Conservation (phyloP, 345 rosid species). For the Raphanus raphanistrum region DNA sequence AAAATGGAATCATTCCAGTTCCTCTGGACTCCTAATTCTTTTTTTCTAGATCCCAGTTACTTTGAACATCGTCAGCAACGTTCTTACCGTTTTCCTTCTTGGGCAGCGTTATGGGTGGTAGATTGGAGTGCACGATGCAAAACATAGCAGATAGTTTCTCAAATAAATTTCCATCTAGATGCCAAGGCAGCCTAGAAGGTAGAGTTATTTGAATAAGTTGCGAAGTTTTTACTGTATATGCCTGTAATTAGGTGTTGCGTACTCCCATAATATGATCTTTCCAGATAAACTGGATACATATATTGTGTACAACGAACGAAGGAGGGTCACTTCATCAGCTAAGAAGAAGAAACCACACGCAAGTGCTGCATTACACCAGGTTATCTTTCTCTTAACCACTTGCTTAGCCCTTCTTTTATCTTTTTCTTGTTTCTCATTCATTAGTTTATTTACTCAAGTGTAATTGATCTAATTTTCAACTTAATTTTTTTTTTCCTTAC, state of each 20-base stretch:
- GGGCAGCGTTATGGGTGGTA: slow-evolving; percentile 75
- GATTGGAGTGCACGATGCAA: slow-evolving; percentile 98
- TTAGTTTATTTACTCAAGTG: neutral
- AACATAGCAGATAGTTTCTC: slow-evolving; percentile 85
- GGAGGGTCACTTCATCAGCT: slow-evolving; percentile 90
- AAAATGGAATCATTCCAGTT: neutral
- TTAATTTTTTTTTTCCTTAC: slow-evolving; percentile 32
- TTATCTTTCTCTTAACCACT: slow-evolving; percentile 39
- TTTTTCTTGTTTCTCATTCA: neutral
- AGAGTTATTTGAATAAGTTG: slow-evolving; percentile 12
- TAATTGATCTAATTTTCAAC: neutral
- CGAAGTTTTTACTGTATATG: slow-evolving; percentile 15
- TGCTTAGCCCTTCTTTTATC: neutral
- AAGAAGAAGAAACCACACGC: slow-evolving; percentile 76
- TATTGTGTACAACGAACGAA: slow-evolving; percentile 80
- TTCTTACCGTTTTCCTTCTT: slow-evolving; percentile 19
- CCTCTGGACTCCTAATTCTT: neutral
- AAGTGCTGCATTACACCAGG: slow-evolving; percentile 82
- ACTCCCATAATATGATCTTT: slow-evolving; percentile 17
- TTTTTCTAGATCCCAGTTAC: neutral
- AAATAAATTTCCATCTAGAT: slow-evolving; percentile 62
- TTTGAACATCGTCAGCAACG: slow-evolving; percentile 6
- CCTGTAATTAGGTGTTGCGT: slow-evolving; percentile 2
- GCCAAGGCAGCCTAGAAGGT: slow-evolving; percentile 74
- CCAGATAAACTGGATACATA: slow-evolving; percentile 79